Evolutionary conservation across 495 filamentous ascomycete genomes (phyloP).

Genomic region (Peziza echinospora): DNA sequence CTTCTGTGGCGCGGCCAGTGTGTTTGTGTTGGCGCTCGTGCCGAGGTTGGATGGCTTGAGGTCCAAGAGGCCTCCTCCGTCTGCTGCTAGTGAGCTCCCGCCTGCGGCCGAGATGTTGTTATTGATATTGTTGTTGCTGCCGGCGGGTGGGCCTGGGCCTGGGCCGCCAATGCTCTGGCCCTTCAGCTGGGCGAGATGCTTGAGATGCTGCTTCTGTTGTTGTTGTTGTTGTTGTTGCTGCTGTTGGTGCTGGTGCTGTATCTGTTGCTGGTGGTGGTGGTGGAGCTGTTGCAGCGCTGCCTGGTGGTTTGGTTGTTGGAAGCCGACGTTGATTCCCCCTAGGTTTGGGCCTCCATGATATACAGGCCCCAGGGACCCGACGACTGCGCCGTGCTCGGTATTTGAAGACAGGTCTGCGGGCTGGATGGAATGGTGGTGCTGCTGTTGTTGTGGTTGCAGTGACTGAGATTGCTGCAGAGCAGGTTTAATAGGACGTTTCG

Average conservation of each 20-base stretch:
- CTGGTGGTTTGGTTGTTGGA: not conserved
- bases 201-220: no score
- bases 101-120: not conserved
- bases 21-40: not conserved
- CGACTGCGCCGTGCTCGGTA: not conserved
- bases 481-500: constrained; percentile 20
- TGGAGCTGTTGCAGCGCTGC: not conserved
- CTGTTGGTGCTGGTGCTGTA: no score
- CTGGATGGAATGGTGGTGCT: constrained; percentile 8
- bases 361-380: not conserved
- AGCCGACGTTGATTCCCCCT: constrained; percentile 1
- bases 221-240: no score
- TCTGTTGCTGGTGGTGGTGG: not conserved
- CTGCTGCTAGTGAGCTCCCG: not conserved
- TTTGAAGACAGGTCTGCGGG: no score
- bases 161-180: no score
- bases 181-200: no score
- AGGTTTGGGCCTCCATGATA: not conserved
- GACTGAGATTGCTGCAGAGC: constrained; percentile 17
- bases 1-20: not conserved
- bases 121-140: no score
- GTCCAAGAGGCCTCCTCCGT: not conserved
- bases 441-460: constrained; percentile 14
- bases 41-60: not conserved
- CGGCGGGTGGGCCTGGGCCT: no score